Evolutionary conservation across 164 flowering plant species (phyloP).

Genomic region (Stephania cephalantha): DNA sequence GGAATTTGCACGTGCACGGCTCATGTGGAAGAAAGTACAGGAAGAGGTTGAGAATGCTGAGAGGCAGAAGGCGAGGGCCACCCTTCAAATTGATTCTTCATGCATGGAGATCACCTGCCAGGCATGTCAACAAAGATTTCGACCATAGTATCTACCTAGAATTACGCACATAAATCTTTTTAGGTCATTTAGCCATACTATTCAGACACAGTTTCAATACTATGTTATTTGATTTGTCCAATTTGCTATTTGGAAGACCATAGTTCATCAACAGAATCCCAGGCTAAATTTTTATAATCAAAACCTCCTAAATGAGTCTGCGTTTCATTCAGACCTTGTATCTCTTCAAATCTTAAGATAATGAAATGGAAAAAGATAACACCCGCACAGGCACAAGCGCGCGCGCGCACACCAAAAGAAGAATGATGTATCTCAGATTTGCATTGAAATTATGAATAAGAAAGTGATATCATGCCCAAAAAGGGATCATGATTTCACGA

Average conservation of each 20-base stretch:
- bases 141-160: constrained; percentile 22
- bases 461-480: constrained; percentile 5
- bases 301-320: background rate
- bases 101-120: constrained; percentile 96
- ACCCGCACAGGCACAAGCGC: no score
- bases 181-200: background rate
- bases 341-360: background rate
- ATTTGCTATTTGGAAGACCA: background rate
- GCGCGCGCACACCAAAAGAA: background rate
- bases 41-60: constrained; percentile 71
- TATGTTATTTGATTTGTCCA: background rate
- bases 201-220: background rate
- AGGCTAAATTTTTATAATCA: background rate
- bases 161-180: background rate
- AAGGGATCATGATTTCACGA: constrained; percentile 6
- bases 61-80: constrained; percentile 59
- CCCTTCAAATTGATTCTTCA: constrained; percentile 38
- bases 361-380: background rate
- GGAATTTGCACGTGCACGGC: constrained; percentile 75
- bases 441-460: background rate
- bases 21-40: constrained; percentile 75
- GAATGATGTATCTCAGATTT: background rate
- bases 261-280: constrained; percentile 2
- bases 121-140: constrained; percentile 75
- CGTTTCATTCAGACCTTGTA: constrained; percentile 12